A percentile compares a stretch with the other conserved stretches of the same genome.
Evolutionary conservation across 1,284 basidiomycete genomes (phyloP).

Genomic region (Cystobasidiaceae sp.): DNA sequence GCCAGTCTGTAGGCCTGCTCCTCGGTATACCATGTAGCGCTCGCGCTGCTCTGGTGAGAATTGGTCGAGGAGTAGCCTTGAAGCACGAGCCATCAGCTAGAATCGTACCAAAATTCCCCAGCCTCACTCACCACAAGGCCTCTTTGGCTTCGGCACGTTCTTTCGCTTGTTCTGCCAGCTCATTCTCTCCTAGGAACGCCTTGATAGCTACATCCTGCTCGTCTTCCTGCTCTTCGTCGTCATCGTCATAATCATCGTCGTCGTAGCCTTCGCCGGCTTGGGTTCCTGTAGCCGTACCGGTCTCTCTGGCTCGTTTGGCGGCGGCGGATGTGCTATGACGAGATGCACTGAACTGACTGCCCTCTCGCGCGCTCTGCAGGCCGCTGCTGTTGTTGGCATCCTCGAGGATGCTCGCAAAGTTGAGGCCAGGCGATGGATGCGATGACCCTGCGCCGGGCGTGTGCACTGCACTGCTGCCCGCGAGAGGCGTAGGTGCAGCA

Average conservation of each 20-base stretch:
- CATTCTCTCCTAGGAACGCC: constrained; percentile 42
- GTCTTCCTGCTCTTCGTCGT: constrained; percentile 37
- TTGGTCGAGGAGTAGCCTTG: constrained; percentile 69
- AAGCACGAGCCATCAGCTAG: not conserved
- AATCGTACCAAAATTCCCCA: not conserved
- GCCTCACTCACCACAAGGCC: constrained; percentile 43
- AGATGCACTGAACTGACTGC: constrained; percentile 7
- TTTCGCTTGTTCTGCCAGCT: constrained; percentile 37
- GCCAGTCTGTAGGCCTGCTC: constrained; percentile 74
- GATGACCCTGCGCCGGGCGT: not conserved
- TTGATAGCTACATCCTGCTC: constrained; percentile 42
- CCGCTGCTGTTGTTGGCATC: constrained; percentile 1
- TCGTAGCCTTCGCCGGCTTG: not conserved
- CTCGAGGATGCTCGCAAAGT: not conserved
- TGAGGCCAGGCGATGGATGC: not conserved
- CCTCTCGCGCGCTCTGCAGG: constrained; percentile 11
- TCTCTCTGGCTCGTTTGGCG: constrained; percentile 10
- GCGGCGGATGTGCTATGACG: not conserved
- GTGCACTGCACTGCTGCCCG: not conserved
- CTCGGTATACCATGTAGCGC: constrained; percentile 76
- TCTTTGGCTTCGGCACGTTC: constrained; percentile 45
- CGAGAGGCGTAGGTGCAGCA: not conserved
- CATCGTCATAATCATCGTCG: constrained; percentile 34
- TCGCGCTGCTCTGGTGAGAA: constrained; percentile 78
- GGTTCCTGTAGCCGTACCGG: not conserved